Evolutionary conservation across 2,329 filamentous ascomycete genomes (phyloP).

Genomic region (Pseudocercospora musae): DNA sequence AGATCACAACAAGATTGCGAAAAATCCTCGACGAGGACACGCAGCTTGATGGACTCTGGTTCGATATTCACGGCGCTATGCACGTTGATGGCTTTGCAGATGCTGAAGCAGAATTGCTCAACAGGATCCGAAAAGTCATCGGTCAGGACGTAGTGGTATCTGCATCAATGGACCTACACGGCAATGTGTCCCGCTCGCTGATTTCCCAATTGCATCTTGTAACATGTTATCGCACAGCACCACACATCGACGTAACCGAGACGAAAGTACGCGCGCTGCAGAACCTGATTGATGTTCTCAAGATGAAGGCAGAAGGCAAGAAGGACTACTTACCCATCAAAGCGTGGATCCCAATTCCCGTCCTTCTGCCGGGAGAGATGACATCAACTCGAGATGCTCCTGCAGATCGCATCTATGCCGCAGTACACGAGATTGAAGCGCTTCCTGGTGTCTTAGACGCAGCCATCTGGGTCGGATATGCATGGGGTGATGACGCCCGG

Average conservation of each 20-base stretch:
- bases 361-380: slow-evolving; percentile 21
- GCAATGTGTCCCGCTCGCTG: slow-evolving; percentile 21
- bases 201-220: slow-evolving; percentile 18
- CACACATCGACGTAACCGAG: slow-evolving; percentile 21
- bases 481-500: slow-evolving; percentile 22
- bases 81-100: slow-evolving; percentile 21
- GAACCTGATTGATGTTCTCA: slow-evolving; percentile 18
- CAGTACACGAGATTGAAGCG: slow-evolving; percentile 15
- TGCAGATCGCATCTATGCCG: slow-evolving; percentile 18
- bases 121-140: slow-evolving; percentile 16
- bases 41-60: slow-evolving; percentile 21
- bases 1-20: slow-evolving; percentile 12
- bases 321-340: slow-evolving; percentile 14
- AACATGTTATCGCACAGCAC: slow-evolving; percentile 22
- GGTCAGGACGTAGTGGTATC: slow-evolving; percentile 19
- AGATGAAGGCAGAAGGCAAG: not conserved
- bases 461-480: slow-evolving; percentile 24
- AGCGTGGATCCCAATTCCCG: slow-evolving; percentile 22
- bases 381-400: slow-evolving; percentile 23
- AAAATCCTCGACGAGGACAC: not conserved
- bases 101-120: slow-evolving; percentile 20
- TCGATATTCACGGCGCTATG: slow-evolving; percentile 25
- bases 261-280: slow-evolving; percentile 19
- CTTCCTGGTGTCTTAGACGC: slow-evolving; percentile 18
- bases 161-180: slow-evolving; percentile 24